Base-by-base conservation (phyloP, 352 stramenopile genomes). In the Lagenidium sp. region DNA sequence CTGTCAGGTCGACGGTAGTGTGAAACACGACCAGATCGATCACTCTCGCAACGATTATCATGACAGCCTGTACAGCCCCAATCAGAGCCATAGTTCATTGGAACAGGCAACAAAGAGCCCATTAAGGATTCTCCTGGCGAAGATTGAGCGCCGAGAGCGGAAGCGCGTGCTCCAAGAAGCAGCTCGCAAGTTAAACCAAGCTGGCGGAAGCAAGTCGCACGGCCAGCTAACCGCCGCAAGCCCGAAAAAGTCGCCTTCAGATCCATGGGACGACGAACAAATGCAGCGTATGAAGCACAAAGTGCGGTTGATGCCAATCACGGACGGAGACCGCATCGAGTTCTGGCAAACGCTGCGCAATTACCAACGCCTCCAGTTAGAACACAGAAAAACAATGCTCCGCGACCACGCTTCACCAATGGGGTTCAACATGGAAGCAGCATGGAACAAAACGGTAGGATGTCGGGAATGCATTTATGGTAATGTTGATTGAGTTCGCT, bases 391-490 rank as follows among this genome's bases (percentile, higher is more conserved):
- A 21, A 57, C 56, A 2, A 11, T 74, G 6, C 36, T 64, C 20
- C 45, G 44, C 26, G 60, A 63, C 18, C 56, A 68, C 22, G 50
- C 59, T 4, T 75, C 65, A 16, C 60, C 61, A 1, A 68, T 83
- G 44, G 60, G 62, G 0, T 83, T 79, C 39, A 83, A 83, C 41
- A 67, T 70, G 51, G 57, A 79, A 48, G 60, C 70, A 23, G 67
- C 70, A 23, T 81, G 73, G 45, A 69, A 69, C 29, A 62, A 46
- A 56, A 48, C 60, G 57, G 70, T 83, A 42, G 1, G 36, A n/a
- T n/a, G n/a, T n/a, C n/a, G n/a, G n/a, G n/a, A n/a, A n/a, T n/a
- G n/a, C n/a, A n/a, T n/a, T n/a, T n/a, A n/a, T n/a, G n/a, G 21
- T 39, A 18, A 18, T 19, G 8, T 39, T 7, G 34, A 7, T 10